Base-by-base conservation (phyloP, 495 filamentous ascomycete species). In the Lasiosphaeria miniovina region DNA sequence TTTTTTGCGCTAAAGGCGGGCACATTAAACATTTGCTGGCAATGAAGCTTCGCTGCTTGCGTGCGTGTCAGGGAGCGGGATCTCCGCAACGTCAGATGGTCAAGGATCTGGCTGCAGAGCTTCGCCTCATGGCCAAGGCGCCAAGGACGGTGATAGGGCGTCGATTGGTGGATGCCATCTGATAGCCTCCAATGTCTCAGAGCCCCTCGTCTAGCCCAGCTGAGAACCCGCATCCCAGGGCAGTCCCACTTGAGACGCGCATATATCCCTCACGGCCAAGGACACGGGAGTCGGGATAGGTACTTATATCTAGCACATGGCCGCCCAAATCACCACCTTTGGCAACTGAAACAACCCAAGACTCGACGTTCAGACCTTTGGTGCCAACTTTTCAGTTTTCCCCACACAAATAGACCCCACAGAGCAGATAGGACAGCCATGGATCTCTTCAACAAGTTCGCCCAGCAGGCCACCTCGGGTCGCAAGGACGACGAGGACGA, bases 381-480 rank as follows among this genome's bases (percentile, higher is more conserved):
- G 24, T 24, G 24, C 24, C 24, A 24, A 24, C 24, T 24, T 24
- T 24, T 24, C 24, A 24, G 24, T 24, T 24, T 24, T 24, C 24
- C 24, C 24, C 24, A 40, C n/a, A 45, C 34, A 45, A 55, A 35
- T 9, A 38, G 6, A 54, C 15, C 36, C 36, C 52, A 15, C 33
- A 54, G 14, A 14, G 6, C 36, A 34, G n/a, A n/a, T 2, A 51
- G n/a, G 52, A 24, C 24, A 55, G 68, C 31, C 41, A 78, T 77
- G 76, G 75, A 77, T 60, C 70, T 74, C 61, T 54, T 78, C 58
- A 75, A 72, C 54, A 77, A 75, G 64, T 11, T 75, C 51, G 54
- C 68, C 41, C 62, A 59, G 57, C 57, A 63, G 49, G 58, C 52
- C 49, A 34, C 31, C 56, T 55, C 49, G 54, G 55, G 36, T 33